Percentiles rank a stretch among this genome's conserved stretches.
These are phyloP conservation scores for Fusarium denticulatum DNA, from an alignment of 2,329 filamentous ascomycete genomes.

Conservation along the genomic window DNA sequence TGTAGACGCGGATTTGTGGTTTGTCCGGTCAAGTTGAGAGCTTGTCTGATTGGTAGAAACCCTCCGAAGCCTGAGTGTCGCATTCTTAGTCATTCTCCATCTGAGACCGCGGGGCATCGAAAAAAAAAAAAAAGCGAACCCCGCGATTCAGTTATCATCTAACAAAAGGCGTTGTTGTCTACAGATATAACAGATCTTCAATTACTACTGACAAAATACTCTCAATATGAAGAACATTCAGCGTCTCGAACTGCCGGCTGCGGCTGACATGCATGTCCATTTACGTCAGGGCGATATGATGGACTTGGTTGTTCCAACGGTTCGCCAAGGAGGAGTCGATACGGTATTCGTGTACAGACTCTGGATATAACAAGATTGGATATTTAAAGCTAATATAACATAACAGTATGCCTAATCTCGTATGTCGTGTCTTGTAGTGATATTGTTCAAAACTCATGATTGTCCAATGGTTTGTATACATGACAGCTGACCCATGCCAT, in stretches of 20 bases:
- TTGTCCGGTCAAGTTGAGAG: conserved; percentile 27
- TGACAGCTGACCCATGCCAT: background rate
- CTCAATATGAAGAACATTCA: conserved; percentile 40
- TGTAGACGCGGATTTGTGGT: conserved; percentile 38
- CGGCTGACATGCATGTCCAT: conserved; percentile 77
- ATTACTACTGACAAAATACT: background rate
- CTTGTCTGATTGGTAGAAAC: conserved; percentile 18
- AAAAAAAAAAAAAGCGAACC: conserved; percentile 29
- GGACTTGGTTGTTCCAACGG: conserved; percentile 61
- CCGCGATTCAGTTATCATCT: conserved; percentile 17
- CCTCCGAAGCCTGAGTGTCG: background rate
- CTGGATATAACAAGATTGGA: conserved; percentile 17
- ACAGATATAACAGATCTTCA: conserved; percentile 5
- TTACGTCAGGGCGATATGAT: conserved; percentile 74
- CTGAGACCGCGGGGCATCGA: conserved; percentile 9
- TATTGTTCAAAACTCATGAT: background rate
- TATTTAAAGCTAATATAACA: conserved; percentile 31
- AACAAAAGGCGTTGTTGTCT: background rate
- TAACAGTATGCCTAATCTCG: conserved; percentile 67
- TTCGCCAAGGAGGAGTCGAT: conserved; percentile 71
- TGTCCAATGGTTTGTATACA: background rate
- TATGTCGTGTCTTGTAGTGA: conserved; percentile 43
- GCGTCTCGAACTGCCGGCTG: conserved; percentile 65
- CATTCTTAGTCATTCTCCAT: background rate
- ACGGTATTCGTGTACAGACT: conserved; percentile 62